Conservation (phyloP, 2,329 filamentous ascomycete species). For the Microthyrium microscopicum region DNA sequence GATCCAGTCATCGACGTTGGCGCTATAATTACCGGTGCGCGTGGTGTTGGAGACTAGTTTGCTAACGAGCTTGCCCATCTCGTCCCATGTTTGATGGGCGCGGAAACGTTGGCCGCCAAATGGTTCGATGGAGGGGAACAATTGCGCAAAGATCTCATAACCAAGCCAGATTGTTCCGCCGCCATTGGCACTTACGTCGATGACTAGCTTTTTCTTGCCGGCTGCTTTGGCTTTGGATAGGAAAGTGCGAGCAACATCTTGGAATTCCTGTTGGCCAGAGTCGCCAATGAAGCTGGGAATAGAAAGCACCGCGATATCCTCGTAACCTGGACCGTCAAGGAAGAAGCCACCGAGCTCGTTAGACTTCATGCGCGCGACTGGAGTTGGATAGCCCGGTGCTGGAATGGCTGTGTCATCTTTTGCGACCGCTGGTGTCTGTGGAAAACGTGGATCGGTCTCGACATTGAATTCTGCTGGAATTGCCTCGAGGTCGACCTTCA, state of each 20-base stretch:
- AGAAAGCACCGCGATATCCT: constrained; percentile 29
- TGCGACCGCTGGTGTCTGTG: constrained; percentile 7
- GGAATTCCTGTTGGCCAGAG: constrained; percentile 18
- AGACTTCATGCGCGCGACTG: constrained; percentile 21
- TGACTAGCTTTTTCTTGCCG: constrained; percentile 42
- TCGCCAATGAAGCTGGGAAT: constrained; percentile 26
- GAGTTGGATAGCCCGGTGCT: constrained; percentile 27
- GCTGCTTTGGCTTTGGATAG: constrained; percentile 27
- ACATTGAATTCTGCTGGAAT: no score
- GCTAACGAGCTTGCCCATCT: constrained; percentile 26
- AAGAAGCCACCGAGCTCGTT: constrained; percentile 32
- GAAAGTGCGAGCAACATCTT: constrained; percentile 24
- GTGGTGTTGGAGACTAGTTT: constrained; percentile 16
- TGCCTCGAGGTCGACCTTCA: no score
- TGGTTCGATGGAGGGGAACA: constrained; percentile 34
- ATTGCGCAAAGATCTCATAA: constrained; percentile 43
- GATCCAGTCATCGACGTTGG: constrained; percentile 24
- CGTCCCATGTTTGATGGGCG: constrained; percentile 29
- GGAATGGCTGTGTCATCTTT: constrained; percentile 5
- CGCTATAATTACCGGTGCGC: constrained; percentile 18
- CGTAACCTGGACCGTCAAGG: constrained; percentile 26
- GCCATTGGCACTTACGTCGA: constrained; percentile 42
- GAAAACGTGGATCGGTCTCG: constrained; percentile 13
- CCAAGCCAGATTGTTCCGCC: constrained; percentile 44
- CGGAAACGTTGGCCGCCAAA: constrained; percentile 36